These are phyloP conservation scores for Pythium aristosporum DNA, from an alignment of 352 stramenopile species.

Conservation along the genomic window DNA sequence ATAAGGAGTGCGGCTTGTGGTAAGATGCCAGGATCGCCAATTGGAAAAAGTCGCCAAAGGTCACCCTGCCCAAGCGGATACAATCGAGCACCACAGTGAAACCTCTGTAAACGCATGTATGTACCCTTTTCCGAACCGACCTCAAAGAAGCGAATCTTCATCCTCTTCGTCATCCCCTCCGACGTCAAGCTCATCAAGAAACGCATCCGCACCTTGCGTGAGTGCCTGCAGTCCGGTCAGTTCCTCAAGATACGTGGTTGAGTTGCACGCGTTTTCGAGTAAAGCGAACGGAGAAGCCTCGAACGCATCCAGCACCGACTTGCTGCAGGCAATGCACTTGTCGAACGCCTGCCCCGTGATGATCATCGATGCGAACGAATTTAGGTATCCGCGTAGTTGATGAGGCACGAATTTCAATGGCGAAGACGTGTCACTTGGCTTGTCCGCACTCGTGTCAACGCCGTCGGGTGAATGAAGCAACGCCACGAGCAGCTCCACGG, in stretches of 20 bases:
- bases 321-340: conserved; percentile 95
- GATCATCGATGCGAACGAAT: conserved; percentile 82
- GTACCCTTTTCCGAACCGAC: conserved; percentile 7
- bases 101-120: conserved; percentile 24
- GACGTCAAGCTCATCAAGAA: conserved; percentile 60
- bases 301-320: conserved; percentile 89
- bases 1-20: background rate
- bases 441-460: conserved; percentile 68
- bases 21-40: background rate
- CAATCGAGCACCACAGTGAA: conserved; percentile 6
- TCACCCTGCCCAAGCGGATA: conserved; percentile 22
- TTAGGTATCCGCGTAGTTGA: conserved; percentile 95
- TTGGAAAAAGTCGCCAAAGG: conserved; percentile 16
- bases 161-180: conserved; percentile 69
- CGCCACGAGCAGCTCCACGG: conserved; percentile 95
- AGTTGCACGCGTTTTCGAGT: conserved; percentile 68
- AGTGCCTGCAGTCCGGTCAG: conserved; percentile 72
- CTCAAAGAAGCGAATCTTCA: conserved; percentile 19
- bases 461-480: conserved; percentile 92
- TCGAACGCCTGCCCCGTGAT: conserved; percentile 91
- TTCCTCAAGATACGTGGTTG: conserved; percentile 70
- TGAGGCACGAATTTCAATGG: conserved; percentile 91
- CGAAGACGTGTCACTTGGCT: conserved; percentile 40
- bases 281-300: conserved; percentile 38
- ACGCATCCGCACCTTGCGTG: conserved; percentile 50